phyloP scores from a whole-genome alignment of 257 asterid species.

The Cordia subcordata region DNA sequence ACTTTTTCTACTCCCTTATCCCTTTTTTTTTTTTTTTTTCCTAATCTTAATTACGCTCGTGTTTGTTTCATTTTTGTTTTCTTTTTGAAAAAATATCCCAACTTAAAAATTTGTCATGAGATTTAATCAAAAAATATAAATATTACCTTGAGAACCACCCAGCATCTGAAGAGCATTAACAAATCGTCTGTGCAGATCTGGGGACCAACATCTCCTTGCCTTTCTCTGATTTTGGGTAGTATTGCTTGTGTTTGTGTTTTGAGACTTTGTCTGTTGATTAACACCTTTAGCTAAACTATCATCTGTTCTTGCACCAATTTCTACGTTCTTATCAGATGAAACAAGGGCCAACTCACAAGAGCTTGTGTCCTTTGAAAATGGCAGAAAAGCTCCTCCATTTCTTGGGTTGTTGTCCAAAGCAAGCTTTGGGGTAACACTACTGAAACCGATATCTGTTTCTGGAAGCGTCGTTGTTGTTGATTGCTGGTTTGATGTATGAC shows the following conservation, averaged over 20 bases:
- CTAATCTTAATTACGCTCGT: too few species aligned
- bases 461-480: slow-evolving; percentile 18
- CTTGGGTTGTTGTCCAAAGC: slow-evolving; percentile 43
- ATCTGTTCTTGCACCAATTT: slow-evolving; percentile 26
- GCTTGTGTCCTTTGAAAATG: slow-evolving; percentile 44
- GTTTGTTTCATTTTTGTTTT: background rate
- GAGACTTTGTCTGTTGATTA: slow-evolving; percentile 16
- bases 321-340: slow-evolving; percentile 37
- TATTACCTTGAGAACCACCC: slow-evolving; percentile 95
- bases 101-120: background rate
- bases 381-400: slow-evolving; percentile 63
- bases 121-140: background rate
- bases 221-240: slow-evolving; percentile 62
- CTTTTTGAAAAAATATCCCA: background rate
- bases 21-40: too few species aligned
- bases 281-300: slow-evolving; percentile 30
- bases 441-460: slow-evolving; percentile 27
- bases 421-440: slow-evolving; percentile 29
- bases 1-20: too few species aligned
- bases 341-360: slow-evolving; percentile 55
- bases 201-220: slow-evolving; percentile 98
- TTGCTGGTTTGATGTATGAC: slow-evolving; percentile 28
- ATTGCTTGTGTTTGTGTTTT: slow-evolving; percentile 9
- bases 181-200: slow-evolving; percentile 84
- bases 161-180: slow-evolving; percentile 92